phyloP scores from a whole-genome alignment of 106 monocot species.

The Gastrodia elata region DNA sequence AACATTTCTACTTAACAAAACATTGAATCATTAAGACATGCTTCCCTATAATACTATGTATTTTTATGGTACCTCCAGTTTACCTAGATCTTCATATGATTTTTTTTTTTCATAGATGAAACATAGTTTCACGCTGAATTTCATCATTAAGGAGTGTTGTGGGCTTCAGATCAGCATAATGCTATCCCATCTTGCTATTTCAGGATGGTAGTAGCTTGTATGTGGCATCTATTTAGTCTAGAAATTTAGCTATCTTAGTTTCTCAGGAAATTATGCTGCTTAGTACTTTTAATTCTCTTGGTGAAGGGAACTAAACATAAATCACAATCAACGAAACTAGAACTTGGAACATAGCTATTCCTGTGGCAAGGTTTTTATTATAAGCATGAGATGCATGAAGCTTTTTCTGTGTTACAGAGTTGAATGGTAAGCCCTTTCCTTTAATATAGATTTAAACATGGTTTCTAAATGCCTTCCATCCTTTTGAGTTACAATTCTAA shows the following conservation, averaged over 20 bases:
- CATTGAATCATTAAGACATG: not conserved
- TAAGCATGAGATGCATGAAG: not conserved
- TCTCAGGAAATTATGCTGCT: not conserved
- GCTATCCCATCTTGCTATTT: not conserved
- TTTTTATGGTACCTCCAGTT: not conserved
- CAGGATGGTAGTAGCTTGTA: not conserved
- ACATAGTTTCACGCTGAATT: not conserved
- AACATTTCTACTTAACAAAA: not conserved
- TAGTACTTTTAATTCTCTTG: not conserved
- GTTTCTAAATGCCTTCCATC: not conserved
- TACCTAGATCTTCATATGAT: not conserved
- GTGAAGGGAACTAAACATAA: not conserved
- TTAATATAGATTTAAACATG: not conserved
- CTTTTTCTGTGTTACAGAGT: not conserved
- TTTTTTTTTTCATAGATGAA: not conserved
- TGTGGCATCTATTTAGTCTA: not conserved
- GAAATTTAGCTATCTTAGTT: not conserved
- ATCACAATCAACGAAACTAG: not conserved
- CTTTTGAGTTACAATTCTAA: not conserved
- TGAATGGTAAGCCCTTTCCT: not conserved
- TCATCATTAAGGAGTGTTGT: not conserved
- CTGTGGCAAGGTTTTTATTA: not conserved
- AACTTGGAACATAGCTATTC: not conserved
- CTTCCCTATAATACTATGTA: not conserved
- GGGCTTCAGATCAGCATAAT: not conserved